Evolutionary conservation across 2,329 filamentous ascomycete genomes (phyloP).

Genomic region (Daldinia sp.): DNA sequence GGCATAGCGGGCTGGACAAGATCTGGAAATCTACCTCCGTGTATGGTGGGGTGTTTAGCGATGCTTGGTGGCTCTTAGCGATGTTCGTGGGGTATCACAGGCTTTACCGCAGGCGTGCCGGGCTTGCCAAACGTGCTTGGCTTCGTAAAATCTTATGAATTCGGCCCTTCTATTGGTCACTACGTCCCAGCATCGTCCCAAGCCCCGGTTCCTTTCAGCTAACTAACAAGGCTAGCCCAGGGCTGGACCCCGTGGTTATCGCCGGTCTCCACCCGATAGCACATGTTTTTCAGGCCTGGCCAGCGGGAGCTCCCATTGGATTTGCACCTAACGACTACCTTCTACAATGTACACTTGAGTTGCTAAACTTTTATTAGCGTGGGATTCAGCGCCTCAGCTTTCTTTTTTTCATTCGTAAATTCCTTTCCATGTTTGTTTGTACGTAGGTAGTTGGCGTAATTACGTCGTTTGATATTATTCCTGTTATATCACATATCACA

Average conservation of each 20-base stretch:
- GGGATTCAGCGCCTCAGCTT: constrained; percentile 9
- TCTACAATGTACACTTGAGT: no score
- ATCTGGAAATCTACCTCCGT: constrained; percentile 31
- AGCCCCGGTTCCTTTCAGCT: constrained; percentile 20
- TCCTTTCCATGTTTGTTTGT: background rate
- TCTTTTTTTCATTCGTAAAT: background rate
- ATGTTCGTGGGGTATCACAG: constrained; percentile 18
- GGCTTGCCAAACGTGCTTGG: constrained; percentile 21
- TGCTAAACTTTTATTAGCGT: constrained; percentile 21
- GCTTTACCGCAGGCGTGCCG: background rate
- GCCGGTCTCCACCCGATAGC: constrained; percentile 25
- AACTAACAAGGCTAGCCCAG: constrained; percentile 29
- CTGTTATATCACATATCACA: background rate
- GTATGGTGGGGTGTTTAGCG: constrained; percentile 15
- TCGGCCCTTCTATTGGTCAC: constrained; percentile 21
- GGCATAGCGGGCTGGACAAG: constrained; percentile 27
- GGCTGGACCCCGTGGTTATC: constrained; percentile 23
- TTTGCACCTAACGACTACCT: constrained; percentile 2
- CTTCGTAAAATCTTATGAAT: constrained; percentile 24
- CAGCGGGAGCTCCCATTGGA: constrained; percentile 36
- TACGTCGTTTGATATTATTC: background rate
- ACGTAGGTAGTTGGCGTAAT: background rate
- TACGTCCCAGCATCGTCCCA: background rate
- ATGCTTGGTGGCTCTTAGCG: no score
- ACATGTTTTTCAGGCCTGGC: constrained; percentile 29